Evolutionary conservation across 108 stramenopile genomes (phyloP).

Genomic region (Cylindrotheca closterium): DNA sequence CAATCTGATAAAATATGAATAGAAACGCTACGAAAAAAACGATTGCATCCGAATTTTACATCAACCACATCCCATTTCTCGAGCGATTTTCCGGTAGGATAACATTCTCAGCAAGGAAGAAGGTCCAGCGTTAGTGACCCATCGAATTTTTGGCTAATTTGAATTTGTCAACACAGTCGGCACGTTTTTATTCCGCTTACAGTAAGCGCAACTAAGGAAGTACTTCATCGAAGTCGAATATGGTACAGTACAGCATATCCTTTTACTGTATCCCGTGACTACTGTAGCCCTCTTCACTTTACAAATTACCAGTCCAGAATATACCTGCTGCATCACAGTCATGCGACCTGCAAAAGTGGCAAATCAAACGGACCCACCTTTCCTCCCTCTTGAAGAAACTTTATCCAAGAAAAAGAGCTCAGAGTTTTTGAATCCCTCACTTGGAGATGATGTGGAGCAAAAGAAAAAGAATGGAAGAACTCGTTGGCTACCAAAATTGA

Average conservation of each 20-base stretch:
- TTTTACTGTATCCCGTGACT: no score
- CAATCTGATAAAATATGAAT: conserved; percentile 58
- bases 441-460: not conserved
- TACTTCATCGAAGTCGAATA: no score
- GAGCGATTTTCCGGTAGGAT: conserved; percentile 90
- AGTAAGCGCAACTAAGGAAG: no score
- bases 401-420: conserved; percentile 1
- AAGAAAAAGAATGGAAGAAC: not conserved
- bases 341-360: no score
- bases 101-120: conserved; percentile 85
- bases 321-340: no score
- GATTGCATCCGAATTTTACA: no score
- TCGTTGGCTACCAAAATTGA: conserved; percentile 8
- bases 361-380: conserved; percentile 13
- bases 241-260: no score
- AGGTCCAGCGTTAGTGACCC: conserved; percentile 77
- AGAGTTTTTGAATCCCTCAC: not conserved
- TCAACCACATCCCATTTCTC: no score
- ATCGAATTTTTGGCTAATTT: conserved; percentile 40
- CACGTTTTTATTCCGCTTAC: not conserved
- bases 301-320: no score
- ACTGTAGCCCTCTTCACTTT: no score
- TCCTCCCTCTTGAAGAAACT: conserved; percentile 28
- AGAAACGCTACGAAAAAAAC: no score
- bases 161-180: not conserved